A percentile compares a stretch with the other conserved stretches of the same genome.
These are phyloP conservation scores for Leucosporidium creatinivorum DNA, from an alignment of 768 basidiomycete genomes.

Conservation along the genomic window DNA sequence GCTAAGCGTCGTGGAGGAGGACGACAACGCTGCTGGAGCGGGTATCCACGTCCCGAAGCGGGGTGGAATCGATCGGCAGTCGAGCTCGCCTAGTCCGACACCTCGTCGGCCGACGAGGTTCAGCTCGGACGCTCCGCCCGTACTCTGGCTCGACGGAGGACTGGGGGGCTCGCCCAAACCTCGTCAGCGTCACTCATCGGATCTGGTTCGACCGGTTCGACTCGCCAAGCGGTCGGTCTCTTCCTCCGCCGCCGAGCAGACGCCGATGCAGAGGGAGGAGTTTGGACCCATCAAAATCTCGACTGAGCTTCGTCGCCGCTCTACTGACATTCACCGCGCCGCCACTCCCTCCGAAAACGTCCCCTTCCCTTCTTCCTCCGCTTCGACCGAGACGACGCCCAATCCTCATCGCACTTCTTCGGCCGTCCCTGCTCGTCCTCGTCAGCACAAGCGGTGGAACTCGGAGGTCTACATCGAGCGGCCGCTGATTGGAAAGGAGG, in stretches of 20 bases:
- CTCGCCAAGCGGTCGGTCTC: conserved; percentile 10
- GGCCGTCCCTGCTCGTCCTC: not conserved
- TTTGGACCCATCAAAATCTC: conserved; percentile 6
- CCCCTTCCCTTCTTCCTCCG: conserved; percentile 3
- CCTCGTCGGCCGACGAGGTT: not conserved
- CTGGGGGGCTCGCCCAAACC: not conserved
- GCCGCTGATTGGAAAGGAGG: not conserved
- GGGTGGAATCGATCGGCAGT: conserved; percentile 7
- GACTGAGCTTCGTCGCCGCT: not conserved
- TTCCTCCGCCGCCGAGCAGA: conserved; percentile 7
- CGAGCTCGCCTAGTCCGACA: not conserved
- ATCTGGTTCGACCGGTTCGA: not conserved
- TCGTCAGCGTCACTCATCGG: not conserved
- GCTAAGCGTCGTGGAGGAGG: conserved; percentile 23
- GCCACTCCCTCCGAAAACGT: not conserved
- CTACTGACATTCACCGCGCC: not conserved
- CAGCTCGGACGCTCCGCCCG: not conserved
- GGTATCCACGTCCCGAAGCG: not conserved
- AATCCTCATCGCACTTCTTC: not conserved
- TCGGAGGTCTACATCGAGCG: conserved; percentile 31
- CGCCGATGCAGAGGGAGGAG: conserved; percentile 11
- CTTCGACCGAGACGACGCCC: no score
- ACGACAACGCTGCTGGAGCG: not conserved
- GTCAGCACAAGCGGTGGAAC: conserved; percentile 31
- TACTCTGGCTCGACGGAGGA: not conserved